phyloP scores from a whole-genome alignment of 2,329 filamentous ascomycete species.

The Fusarium papillatum region DNA sequence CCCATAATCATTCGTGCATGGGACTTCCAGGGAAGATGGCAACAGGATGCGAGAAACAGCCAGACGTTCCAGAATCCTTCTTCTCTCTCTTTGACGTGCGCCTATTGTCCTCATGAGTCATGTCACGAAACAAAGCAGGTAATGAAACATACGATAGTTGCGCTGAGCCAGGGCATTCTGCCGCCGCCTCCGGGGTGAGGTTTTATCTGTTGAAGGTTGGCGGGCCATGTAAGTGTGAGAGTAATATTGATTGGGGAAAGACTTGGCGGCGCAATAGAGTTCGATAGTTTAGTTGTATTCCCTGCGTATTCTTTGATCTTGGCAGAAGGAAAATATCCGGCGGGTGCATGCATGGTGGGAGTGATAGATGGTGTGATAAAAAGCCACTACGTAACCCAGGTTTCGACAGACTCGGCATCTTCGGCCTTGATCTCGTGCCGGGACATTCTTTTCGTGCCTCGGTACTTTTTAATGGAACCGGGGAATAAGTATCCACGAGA shows the following conservation, averaged over 20 bases:
- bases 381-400: neutral
- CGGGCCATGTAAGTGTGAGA: neutral
- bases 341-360: neutral
- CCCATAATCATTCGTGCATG: neutral
- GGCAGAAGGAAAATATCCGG: neutral
- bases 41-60: neutral
- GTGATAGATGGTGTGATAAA: neutral
- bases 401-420: neutral
- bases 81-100: neutral
- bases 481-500: neutral
- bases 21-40: neutral
- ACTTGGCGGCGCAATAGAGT: neutral
- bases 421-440: neutral
- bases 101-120: neutral
- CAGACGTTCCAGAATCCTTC: neutral
- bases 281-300: neutral
- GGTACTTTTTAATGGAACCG: neutral
- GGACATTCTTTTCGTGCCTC: neutral
- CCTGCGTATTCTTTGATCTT: neutral
- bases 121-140: too few relatives aligned
- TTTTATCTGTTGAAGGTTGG: neutral
- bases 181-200: neutral
- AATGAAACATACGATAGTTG: neutral
- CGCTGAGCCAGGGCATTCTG: constrained; percentile 4
- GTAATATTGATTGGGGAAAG: neutral